Percentiles rank a stretch among this genome's conserved stretches.
phyloP scores from a whole-genome alignment of 2,329 filamentous ascomycete genomes.

The Monilinia fructicola region DNA sequence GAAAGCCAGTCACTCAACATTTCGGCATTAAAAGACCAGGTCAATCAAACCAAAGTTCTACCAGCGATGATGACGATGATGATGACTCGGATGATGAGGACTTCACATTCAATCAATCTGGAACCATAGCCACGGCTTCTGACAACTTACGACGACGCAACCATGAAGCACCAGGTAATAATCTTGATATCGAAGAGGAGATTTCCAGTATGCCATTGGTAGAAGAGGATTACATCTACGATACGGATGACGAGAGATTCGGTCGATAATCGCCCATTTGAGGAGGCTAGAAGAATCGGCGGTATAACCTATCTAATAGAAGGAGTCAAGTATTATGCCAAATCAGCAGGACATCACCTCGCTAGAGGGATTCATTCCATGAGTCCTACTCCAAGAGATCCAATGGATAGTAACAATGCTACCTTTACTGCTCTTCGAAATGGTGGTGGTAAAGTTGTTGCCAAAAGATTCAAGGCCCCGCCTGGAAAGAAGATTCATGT shows the following conservation, averaged over 20 bases:
- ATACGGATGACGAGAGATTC: conserved; percentile 86
- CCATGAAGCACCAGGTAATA: conserved; percentile 42
- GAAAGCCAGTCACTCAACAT: conserved; percentile 82
- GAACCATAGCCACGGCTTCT: conserved; percentile 21
- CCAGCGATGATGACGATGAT: conserved; percentile 73
- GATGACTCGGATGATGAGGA: conserved; percentile 64
- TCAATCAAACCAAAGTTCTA: conserved; percentile 71
- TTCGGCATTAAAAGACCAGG: conserved; percentile 87
- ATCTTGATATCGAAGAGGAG: conserved; percentile 79
- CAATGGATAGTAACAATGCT: conserved; percentile 46
- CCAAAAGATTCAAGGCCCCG: conserved; percentile 67
- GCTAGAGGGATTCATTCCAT: conserved; percentile 27
- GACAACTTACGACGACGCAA: conserved; percentile 31
- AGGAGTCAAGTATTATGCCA: conserved; percentile 48
- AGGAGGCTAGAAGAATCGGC: conserved; percentile 74
- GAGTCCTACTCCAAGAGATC: conserved; percentile 27
- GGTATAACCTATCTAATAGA: conserved; percentile 72
- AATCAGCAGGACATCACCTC: conserved; percentile 28
- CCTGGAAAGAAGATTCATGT: conserved; percentile 93
- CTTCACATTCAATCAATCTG: conserved; percentile 3
- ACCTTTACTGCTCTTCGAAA: conserved; percentile 54
- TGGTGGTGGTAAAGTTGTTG: conserved; percentile 56
- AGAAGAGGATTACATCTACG: conserved; percentile 81
- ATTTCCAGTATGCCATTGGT: conserved; percentile 57
- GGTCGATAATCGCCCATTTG: conserved; percentile 70